These are phyloP conservation scores for Acorus gramineus DNA, from an alignment of 106 monocot genomes.

Conservation along the genomic window DNA sequence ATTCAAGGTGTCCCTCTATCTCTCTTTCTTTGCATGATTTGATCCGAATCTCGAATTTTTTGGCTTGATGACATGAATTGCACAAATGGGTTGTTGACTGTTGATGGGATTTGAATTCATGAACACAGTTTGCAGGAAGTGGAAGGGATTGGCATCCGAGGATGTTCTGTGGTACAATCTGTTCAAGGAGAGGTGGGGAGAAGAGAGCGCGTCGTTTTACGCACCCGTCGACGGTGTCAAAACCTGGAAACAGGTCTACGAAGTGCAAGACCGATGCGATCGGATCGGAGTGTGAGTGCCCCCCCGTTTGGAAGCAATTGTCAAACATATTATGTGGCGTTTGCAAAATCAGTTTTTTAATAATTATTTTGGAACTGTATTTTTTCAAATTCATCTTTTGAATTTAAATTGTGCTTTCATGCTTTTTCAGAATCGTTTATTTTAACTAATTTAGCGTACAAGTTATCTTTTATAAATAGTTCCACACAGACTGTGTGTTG, in stretches of 20 bases:
- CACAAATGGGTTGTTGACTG: background rate
- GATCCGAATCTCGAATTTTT: background rate
- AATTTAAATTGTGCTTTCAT: too few relatives aligned
- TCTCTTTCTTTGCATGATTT: background rate
- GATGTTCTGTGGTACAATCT: constrained; percentile 33
- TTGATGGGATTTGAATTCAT: background rate
- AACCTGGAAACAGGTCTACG: constrained; percentile 49
- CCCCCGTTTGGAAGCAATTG: too few relatives aligned
- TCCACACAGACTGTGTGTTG: too few relatives aligned
- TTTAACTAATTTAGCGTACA: too few relatives aligned
- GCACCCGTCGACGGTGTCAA: constrained; percentile 29
- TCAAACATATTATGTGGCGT: too few relatives aligned
- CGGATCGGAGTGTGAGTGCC: constrained; percentile 43
- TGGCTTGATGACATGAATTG: background rate
- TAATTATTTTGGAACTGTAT: too few relatives aligned
- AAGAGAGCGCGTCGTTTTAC: constrained; percentile 33
- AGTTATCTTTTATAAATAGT: too few relatives aligned
- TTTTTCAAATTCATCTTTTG: too few relatives aligned
- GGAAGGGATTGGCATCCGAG: constrained; percentile 42
- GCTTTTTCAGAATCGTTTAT: too few relatives aligned
- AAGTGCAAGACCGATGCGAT: constrained; percentile 47
- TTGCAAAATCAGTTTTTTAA: too few relatives aligned
- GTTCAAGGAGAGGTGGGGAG: constrained; percentile 51
- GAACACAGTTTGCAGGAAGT: constrained; percentile 46
- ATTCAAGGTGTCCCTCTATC: constrained; percentile 27